phyloP scores from a whole-genome alignment of 2,329 filamentous ascomycete genomes.

The Hypoxylon sp. region DNA sequence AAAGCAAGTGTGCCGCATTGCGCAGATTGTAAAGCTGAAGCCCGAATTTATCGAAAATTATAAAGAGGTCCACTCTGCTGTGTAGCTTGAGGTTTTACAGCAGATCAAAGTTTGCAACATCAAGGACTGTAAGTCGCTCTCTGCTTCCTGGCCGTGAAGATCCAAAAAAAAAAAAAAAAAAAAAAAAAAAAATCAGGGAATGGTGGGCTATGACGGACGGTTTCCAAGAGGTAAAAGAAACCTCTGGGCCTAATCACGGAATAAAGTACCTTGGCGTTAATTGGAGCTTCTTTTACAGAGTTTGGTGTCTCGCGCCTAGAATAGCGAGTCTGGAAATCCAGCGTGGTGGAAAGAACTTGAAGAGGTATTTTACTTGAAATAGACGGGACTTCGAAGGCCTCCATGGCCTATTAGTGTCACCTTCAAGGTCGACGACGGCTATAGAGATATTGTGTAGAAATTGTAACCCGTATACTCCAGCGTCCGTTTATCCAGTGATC shows the following conservation, averaged over 20 bases:
- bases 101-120: slow-evolving; percentile 84
- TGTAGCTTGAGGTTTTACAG: slow-evolving; percentile 82
- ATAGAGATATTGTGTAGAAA: slow-evolving; percentile 8
- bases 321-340: slow-evolving; percentile 70
- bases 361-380: slow-evolving; percentile 74
- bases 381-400: background rate
- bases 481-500: background rate
- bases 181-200: slow-evolving; percentile 78
- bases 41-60: slow-evolving; percentile 75
- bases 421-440: background rate
- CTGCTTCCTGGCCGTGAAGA: background rate
- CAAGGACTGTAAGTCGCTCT: slow-evolving; percentile 70
- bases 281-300: slow-evolving; percentile 40
- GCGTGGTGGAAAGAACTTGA: slow-evolving; percentile 77
- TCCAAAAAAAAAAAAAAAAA: too few relatives aligned
- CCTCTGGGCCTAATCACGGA: background rate
- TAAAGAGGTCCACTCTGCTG: slow-evolving; percentile 78
- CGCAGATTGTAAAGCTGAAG: slow-evolving; percentile 80
- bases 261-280: slow-evolving; percentile 1
- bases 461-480: background rate
- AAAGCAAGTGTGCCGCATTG: slow-evolving; percentile 69
- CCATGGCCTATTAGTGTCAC: background rate
- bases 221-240: slow-evolving; percentile 71
- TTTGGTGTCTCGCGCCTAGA: slow-evolving; percentile 70
- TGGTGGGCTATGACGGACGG: slow-evolving; percentile 87